Percentiles rank a stretch among this genome's conserved stretches.
phyloP scores from a whole-genome alignment of 2,329 filamentous ascomycete species.

The Beauveria rudraprayagi region DNA sequence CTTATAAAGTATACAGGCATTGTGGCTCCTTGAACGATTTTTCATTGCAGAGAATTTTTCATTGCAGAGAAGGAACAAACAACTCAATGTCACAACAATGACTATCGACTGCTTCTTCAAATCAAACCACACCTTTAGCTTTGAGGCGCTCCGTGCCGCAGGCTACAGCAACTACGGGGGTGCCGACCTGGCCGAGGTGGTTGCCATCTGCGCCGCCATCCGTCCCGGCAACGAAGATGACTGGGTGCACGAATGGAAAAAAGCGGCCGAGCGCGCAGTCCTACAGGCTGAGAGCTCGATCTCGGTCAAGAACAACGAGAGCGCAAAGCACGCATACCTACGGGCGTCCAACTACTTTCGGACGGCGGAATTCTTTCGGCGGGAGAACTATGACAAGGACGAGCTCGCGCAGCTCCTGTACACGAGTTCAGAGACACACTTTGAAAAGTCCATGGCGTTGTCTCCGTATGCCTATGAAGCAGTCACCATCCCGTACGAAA shows the following conservation, averaged over 20 bases:
- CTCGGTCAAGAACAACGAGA: not conserved
- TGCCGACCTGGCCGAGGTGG: constrained; percentile 5
- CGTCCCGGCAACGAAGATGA: constrained; percentile 5
- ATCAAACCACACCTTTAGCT: constrained; percentile 3
- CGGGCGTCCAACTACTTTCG: constrained; percentile 7
- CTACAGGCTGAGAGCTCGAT: not conserved
- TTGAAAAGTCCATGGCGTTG: constrained; percentile 4
- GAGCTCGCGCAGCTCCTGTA: not conserved
- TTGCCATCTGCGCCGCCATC: constrained; percentile 1
- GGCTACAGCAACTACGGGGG: constrained; percentile 7
- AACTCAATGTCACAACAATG: not conserved
- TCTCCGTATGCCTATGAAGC: not conserved
- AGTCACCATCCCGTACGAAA: not conserved
- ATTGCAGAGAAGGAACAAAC: not conserved
- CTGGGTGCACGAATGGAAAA: not conserved
- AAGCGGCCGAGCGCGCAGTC: not conserved
- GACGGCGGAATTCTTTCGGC: constrained; percentile 4
- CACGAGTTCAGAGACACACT: not conserved
- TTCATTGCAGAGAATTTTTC: not conserved
- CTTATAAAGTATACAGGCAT: not conserved
- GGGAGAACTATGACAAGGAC: not conserved
- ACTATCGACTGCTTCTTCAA: constrained; percentile 3
- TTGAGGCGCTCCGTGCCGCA: constrained; percentile 5
- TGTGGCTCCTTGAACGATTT: not conserved
- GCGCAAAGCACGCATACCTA: not conserved